Conservation (phyloP, 2,329 filamentous ascomycete species). For the Chrysoporthe austroafricana region DNA sequence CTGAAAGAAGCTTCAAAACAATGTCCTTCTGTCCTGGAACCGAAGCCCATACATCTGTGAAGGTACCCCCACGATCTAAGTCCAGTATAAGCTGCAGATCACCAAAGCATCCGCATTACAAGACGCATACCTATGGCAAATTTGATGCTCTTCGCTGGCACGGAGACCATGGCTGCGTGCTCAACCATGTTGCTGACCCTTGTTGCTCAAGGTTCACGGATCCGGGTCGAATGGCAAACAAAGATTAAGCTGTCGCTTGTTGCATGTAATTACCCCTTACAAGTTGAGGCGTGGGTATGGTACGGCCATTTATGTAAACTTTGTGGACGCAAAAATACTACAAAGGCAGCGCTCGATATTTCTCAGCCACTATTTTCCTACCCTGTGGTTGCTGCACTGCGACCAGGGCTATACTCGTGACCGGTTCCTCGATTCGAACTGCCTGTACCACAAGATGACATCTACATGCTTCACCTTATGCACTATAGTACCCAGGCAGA, state of each 20-base stretch:
- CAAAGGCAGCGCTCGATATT: background rate
- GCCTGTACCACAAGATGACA: background rate
- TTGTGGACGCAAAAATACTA: background rate
- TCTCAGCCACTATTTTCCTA: background rate
- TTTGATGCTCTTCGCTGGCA: conserved; percentile 21
- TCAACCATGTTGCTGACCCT: conserved; percentile 11
- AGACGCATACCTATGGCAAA: conserved; percentile 21
- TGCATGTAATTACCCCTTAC: background rate
- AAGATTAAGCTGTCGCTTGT: background rate
- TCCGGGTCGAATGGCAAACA: background rate
- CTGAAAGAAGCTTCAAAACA: conserved; percentile 51
- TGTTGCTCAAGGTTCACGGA: conserved; percentile 1
- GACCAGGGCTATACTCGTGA: background rate
- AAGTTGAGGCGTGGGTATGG: background rate
- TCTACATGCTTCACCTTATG: background rate
- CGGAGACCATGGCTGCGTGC: background rate
- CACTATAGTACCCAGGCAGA: background rate
- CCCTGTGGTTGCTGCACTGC: background rate
- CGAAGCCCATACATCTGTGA: conserved; percentile 26
- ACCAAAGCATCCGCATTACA: background rate
- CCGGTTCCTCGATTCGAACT: conserved; percentile 14
- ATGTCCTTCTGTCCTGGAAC: conserved; percentile 60
- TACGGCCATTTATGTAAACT: background rate
- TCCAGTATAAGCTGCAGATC: background rate
- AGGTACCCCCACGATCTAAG: conserved; percentile 25